Base-by-base conservation (phyloP, 257 asterid genomes). In the Solanum neorickii region DNA sequence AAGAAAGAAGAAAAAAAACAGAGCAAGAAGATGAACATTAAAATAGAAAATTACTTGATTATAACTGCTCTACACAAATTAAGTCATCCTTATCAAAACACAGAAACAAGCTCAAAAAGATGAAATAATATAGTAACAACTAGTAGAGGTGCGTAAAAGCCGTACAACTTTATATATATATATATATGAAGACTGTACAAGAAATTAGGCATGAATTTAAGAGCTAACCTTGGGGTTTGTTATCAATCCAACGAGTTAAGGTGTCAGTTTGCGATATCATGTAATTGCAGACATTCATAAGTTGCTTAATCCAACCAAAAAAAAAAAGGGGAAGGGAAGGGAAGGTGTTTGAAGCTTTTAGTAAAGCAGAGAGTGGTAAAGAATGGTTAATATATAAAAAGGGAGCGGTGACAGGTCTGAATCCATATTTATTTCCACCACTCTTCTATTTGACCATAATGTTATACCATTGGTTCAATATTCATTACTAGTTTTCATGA, bases 21-120 rank as follows among this genome's bases (percentile, higher is more conserved):
- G 56, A 76, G 83, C 21, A 41, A 41, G 35, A 6, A 6, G 83
- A 76, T 76, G 23, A 74, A 74, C 31, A 39, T 74, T 37, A 37
- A 74, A 74, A 20, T 74, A 44, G 18, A 74, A 74, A 74, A 74
- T 44, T 42, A 73, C 46, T 18, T 33, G 44, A 72, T 72, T 73
- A 37, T 35, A 35, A 35, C 46, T 72, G 25, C 46, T 72, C 80
- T 18, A 33, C 15, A 18, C 27, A 72, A 18, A 69, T 69, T 27
- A 68, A 70, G 7, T 31, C 76, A 31, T 31, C 76, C 44, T 33
- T 3, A 33, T 33, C 46, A 74, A 21, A 74, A 11, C 80, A 20
- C 27, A 4, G 15, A 35, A 72, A 72, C 7, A 29, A 74, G 18
- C 33, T 74, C 31, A 74, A 37, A 37, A 37, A 39, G 18, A 29